Conservation (phyloP, 345 rosid species). For the Physaria fendleri region DNA sequence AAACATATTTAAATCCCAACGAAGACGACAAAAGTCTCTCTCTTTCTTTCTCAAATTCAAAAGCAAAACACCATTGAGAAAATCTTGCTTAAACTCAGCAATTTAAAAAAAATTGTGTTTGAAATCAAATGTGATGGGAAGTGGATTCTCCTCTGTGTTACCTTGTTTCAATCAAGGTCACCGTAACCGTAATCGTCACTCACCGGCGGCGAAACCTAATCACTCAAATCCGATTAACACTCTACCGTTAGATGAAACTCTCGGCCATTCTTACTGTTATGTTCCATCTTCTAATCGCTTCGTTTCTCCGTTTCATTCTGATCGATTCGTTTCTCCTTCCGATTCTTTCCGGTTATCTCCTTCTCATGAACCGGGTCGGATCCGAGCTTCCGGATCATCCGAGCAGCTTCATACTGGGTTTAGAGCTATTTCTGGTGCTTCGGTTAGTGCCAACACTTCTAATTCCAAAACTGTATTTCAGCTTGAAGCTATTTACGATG, state of each 20-base stretch:
- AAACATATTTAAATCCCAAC: conserved; percentile 33
- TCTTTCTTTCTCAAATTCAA: conserved; percentile 16
- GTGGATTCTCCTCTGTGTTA: conserved; percentile 67
- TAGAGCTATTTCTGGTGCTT: conserved; percentile 86
- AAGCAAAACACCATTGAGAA: conserved; percentile 22
- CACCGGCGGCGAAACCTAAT: conserved; percentile 23
- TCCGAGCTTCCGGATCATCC: conserved; percentile 30
- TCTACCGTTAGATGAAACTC: conserved; percentile 80
- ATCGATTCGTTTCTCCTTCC: conserved; percentile 81
- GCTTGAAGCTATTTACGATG: conserved; percentile 66
- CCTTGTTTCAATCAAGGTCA: conserved; percentile 67
- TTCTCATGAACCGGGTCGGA: conserved; percentile 41
- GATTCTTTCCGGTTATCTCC: conserved; percentile 89
- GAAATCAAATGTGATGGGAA: conserved; percentile 95
- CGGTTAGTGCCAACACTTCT: conserved; percentile 74
- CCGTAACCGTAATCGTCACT: conserved; percentile 29
- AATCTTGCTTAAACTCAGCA: conserved; percentile 13
- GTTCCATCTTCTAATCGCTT: conserved; percentile 89
- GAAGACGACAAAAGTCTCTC: conserved; percentile 19
- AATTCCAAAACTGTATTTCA: conserved; percentile 83
- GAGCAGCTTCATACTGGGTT: conserved; percentile 52
- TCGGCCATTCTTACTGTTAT: conserved; percentile 95
- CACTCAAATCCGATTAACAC: conserved; percentile 36
- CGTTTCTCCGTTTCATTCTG: conserved; percentile 76
- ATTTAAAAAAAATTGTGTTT: conserved; percentile 19